Percentiles rank a stretch among this genome's conserved stretches.
phyloP scores from a whole-genome alignment of 331 rosid genomes.

The Arachis monticola region DNA sequence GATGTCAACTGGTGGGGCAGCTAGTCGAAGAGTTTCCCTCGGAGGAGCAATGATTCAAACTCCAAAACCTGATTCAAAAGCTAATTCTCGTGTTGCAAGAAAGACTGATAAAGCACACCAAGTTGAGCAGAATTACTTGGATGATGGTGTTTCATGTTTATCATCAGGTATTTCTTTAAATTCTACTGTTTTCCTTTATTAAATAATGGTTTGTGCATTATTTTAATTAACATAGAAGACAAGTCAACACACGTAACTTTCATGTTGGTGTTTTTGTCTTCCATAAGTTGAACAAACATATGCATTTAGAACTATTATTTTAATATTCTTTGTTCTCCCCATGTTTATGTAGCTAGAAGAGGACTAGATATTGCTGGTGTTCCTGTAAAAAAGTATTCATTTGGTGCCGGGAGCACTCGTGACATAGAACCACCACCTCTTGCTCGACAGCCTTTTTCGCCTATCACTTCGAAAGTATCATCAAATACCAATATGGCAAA shows the following conservation, averaged over 20 bases:
- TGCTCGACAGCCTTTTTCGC: conserved; percentile 77
- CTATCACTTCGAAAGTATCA: conserved; percentile 61
- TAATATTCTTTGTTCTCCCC: neutral
- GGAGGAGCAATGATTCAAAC: conserved; percentile 88
- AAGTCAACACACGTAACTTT: neutral
- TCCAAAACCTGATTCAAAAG: conserved; percentile 74
- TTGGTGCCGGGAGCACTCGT: conserved; percentile 56
- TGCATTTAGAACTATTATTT: conserved; percentile 20
- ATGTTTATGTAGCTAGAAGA: conserved; percentile 64
- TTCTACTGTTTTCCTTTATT: conserved; percentile 44
- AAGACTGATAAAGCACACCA: conserved; percentile 71
- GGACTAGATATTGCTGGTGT: conserved; percentile 72
- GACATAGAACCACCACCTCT: conserved; percentile 70
- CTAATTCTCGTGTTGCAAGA: conserved; percentile 60
- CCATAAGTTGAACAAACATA: conserved; percentile 11
- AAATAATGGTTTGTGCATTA: conserved; percentile 24
- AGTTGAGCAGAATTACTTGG: conserved; percentile 59
- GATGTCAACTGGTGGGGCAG: conserved; percentile 81
- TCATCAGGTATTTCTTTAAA: conserved; percentile 65
- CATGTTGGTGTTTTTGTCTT: conserved; percentile 28
- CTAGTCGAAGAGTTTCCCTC: conserved; percentile 74
- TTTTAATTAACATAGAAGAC: conserved; percentile 39
- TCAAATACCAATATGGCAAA: conserved; percentile 50
- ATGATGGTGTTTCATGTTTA: conserved; percentile 65
- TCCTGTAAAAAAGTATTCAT: conserved; percentile 62